Base-by-base conservation (phyloP, 2,329 filamentous ascomycete genomes). In the Botryotinia convoluta region DNA sequence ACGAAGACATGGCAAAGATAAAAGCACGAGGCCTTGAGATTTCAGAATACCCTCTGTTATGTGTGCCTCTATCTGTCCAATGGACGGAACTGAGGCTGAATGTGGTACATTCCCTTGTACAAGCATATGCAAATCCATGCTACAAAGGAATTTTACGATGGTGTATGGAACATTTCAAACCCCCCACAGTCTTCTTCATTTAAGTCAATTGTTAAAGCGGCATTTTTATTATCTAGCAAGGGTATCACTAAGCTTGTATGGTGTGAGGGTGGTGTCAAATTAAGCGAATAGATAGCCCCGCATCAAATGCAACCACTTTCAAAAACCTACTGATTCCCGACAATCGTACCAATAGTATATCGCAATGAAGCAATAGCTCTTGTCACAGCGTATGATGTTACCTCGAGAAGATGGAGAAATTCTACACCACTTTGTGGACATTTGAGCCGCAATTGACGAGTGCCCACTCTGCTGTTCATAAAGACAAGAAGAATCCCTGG, bases 71-170 rank as follows among this genome's bases (percentile, higher is more conserved):
- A 32, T 54, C n/a, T 39, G 26, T 26, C 64, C 26, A 68, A 54
- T 68, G 16, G n/a, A 35, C 20, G 45, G 35, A 29, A 54, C 16
- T 29, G 32, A 29, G 64, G 45, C 64, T 67, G 32, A n/a, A 20
- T 54, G 64, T 68, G 42, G 26, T 62, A 62, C 44, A 67, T n/a
- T 39, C 9, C 8, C 12, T 18, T 51, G 44, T 37, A 37, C 63
- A 51, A 51, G 44, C 64, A 68, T 68, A 4, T 68, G 64, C 26
- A 51, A 42, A 37, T 51, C 32, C 63, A 51, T 65, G 44, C 44
- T 22, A 5, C 4, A 51, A 32, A 65, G 10, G 4, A 51, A 10
- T 67, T 35, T 12, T n/a, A 48, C 26, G 22, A 48, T 20, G 4
- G 22, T 32, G 44, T 26, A 20, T 20, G 29, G 45, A 63, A 35